Percentiles rank a stretch among this genome's conserved stretches.
These are phyloP conservation scores for Pseudogymnoascus sp. DNA, from an alignment of 2,329 filamentous ascomycete species.

Conservation along the genomic window DNA sequence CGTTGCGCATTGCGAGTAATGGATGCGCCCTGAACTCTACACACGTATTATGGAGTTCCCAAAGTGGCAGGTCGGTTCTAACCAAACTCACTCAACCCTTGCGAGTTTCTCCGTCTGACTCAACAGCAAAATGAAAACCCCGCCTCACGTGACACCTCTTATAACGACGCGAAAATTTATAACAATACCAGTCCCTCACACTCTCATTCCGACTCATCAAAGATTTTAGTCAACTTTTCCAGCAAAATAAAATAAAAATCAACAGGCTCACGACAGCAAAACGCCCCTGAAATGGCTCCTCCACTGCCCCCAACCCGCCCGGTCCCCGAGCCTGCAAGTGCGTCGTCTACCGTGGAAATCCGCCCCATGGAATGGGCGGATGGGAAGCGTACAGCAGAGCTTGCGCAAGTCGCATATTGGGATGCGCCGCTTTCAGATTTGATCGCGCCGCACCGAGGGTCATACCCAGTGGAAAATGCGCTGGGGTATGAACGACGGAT, in stretches of 20 bases:
- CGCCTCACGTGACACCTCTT: not conserved
- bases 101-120: not conserved
- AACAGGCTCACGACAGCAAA: not conserved
- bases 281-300: not conserved
- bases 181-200: not conserved
- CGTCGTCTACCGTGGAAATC: not conserved
- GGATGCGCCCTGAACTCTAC: not conserved
- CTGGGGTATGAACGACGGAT: constrained; percentile 13
- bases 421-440: constrained; percentile 15
- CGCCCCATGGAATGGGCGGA: not conserved
- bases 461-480: constrained; percentile 10
- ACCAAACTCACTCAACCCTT: not conserved
- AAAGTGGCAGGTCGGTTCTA: not conserved
- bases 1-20: not conserved
- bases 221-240: not conserved
- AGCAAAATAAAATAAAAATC: not conserved
- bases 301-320: not conserved
- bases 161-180: not conserved
- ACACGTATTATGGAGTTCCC: not conserved
- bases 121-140: not conserved
- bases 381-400: not conserved
- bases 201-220: not conserved
- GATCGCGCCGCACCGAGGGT: constrained; percentile 13
- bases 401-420: constrained; percentile 18
- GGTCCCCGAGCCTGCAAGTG: not conserved